These are phyloP conservation scores for Aspergillus ruber DNA, from an alignment of 2,329 filamentous ascomycete species.

Conservation along the genomic window DNA sequence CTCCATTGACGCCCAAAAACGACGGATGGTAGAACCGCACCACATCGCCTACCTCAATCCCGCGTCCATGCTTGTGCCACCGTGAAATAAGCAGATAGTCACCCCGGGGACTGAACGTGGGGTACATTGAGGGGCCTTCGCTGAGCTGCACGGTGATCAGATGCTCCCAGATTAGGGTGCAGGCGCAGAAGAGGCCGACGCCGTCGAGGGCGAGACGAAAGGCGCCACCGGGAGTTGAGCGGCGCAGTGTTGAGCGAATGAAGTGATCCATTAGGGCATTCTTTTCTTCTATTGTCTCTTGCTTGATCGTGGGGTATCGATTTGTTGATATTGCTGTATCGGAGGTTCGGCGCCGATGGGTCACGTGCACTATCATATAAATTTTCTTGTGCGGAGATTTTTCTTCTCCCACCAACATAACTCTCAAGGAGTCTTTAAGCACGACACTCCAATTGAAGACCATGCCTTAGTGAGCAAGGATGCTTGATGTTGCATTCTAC, in stretches of 20 bases:
- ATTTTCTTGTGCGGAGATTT: slow-evolving; percentile 6
- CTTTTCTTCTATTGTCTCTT: not conserved
- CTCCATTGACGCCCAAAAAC: slow-evolving; percentile 52
- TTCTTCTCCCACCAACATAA: not conserved
- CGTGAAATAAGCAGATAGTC: slow-evolving; percentile 66
- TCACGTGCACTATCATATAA: slow-evolving; percentile 14
- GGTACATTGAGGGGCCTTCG: slow-evolving; percentile 79
- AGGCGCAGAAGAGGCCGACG: slow-evolving; percentile 30
- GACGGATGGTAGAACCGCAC: slow-evolving; percentile 72
- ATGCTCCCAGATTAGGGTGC: slow-evolving; percentile 47
- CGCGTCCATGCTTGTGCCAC: slow-evolving; percentile 61
- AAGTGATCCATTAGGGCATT: slow-evolving; percentile 21
- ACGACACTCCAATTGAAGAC: too few relatives aligned
- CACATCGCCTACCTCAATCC: slow-evolving; percentile 70
- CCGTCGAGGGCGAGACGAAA: slow-evolving; percentile 26
- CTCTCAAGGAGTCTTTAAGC: not conserved
- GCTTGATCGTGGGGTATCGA: not conserved
- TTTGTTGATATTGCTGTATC: not conserved
- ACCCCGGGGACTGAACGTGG: slow-evolving; percentile 64
- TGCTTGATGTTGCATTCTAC: not conserved
- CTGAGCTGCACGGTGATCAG: slow-evolving; percentile 55
- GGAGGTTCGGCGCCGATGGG: slow-evolving; percentile 5
- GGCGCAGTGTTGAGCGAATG: slow-evolving; percentile 21
- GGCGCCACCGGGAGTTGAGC: slow-evolving; percentile 15
- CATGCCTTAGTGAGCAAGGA: too few relatives aligned